Evolutionary conservation across 2,329 filamentous ascomycete species (phyloP), one percentile per base, ranked within the genome.

Genomic region (Cercospora nicotianae): DNA sequence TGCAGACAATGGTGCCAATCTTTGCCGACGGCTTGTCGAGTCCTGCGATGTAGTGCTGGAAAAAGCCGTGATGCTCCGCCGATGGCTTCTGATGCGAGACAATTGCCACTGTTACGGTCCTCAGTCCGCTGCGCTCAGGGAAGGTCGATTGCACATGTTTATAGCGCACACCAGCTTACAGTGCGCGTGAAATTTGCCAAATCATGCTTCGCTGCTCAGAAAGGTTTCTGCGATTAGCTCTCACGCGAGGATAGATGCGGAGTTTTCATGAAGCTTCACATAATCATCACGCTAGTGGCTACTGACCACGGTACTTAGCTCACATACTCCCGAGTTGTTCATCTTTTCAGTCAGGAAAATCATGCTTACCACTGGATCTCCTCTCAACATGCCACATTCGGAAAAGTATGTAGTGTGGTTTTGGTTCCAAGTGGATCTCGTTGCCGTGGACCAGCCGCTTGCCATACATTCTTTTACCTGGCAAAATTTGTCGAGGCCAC

Each of bases 11-110:
- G n/a, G 57, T 42, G 7, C 20, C 73, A 23, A 67, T 75, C 18
- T 67, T 73, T 39, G 74, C 68, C 4, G 70, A 71, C 57, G 73
- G 73, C 3, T 53, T 72, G 20, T 73, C 72, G n/a, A 75, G 73
- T 64, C 73, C 74, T 12, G 59, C 59, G 9, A 36, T 57, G 8
- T 62, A 23, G 26, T 13, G 48, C 23, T 26, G 48, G 12, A 53
- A 23, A 23, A 9, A 5, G 48, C 18, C 3, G 20, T n/a, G 10
- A 28, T 26, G 5, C 48, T 13, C 20, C 12, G 48, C 48, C 48
- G 23, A 23, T 28, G 20, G 23, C 10, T 26, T 55, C 8, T 59
- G 55, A 3, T 42, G 59, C 2, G 33, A 28, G 26, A 39, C 5
- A 5, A 48, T 45, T 13, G 31, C 9, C 23, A 20, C 59, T 42